Evolutionary conservation across 2,329 filamentous ascomycete species (phyloP).

Genomic region (Pseudogymnoascus sp.): DNA sequence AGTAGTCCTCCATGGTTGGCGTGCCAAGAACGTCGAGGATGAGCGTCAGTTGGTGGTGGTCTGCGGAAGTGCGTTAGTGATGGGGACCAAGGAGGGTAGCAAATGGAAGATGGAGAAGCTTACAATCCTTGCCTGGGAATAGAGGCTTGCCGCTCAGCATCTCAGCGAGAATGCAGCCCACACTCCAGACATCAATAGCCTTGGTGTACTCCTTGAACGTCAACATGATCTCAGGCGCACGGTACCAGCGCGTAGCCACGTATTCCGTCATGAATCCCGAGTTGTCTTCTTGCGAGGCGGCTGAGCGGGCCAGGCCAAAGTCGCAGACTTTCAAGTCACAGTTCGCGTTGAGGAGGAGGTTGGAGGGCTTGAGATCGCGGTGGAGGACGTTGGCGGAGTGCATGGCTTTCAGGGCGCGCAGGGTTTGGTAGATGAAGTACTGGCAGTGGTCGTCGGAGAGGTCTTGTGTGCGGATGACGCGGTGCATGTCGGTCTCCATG

Average conservation of each 20-base stretch:
- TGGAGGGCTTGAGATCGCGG: constrained; percentile 94
- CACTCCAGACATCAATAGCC: constrained; percentile 98
- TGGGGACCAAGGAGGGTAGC: constrained; percentile 9
- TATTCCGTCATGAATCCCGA: constrained; percentile 99
- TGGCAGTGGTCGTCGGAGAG: constrained; percentile 98
- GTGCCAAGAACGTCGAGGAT: constrained; percentile 97
- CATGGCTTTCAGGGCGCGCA: constrained; percentile 97
- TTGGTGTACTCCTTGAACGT: constrained; percentile 99
- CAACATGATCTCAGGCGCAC: constrained; percentile 98
- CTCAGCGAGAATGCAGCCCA: constrained; percentile 94
- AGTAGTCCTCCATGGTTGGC: constrained; percentile 99
- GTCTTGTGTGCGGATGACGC: constrained; percentile 96
- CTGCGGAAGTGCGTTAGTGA: constrained; percentile 35
- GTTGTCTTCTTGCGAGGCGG: constrained; percentile 96
- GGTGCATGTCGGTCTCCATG: constrained; percentile 99
- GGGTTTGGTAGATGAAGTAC: constrained; percentile 99
- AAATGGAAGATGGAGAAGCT: constrained; percentile 30
- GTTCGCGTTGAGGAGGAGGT: constrained; percentile 93
- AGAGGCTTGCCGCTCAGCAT: constrained; percentile 98
- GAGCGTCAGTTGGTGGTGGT: constrained; percentile 94
- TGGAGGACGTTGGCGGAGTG: constrained; percentile 98
- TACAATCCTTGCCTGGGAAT: constrained; percentile 97
- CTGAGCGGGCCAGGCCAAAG: constrained; percentile 90
- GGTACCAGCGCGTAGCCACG: constrained; percentile 97
- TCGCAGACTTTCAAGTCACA: constrained; percentile 99